Conservation (phyloP, 176 grass and related monocot species). For the Dendrocalamus sinicus region DNA sequence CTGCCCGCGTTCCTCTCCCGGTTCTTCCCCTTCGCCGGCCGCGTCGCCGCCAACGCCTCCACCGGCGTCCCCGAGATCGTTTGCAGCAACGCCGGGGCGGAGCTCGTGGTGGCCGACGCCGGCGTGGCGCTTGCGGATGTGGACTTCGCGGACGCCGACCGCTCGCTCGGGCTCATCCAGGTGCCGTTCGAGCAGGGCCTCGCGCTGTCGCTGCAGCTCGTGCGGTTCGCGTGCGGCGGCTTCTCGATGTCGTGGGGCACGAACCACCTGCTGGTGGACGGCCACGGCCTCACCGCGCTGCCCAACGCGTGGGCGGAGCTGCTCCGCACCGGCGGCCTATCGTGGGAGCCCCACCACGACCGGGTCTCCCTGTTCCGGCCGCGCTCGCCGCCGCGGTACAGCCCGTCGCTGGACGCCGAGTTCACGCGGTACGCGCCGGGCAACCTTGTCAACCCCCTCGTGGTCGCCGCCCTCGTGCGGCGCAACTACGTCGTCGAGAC, state of each 20-base stretch:
- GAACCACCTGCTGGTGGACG: slow-evolving; percentile 69
- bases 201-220: slow-evolving; percentile 75
- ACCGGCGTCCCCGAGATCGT: slow-evolving; percentile 46
- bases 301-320: slow-evolving; percentile 63
- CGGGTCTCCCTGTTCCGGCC: slow-evolving; percentile 55
- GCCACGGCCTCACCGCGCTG: slow-evolving; percentile 58
- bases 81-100: slow-evolving; percentile 66
- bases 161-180: slow-evolving; percentile 43
- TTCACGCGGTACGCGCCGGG: slow-evolving; percentile 51
- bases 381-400: slow-evolving; percentile 41
- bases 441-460: slow-evolving; percentile 51
- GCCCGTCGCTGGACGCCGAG: slow-evolving; percentile 48
- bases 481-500: slow-evolving; percentile 61
- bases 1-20: slow-evolving; percentile 54
- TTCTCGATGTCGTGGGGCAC: slow-evolving; percentile 69
- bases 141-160: slow-evolving; percentile 59
- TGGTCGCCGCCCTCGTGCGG: slow-evolving; percentile 45
- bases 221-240: slow-evolving; percentile 68
- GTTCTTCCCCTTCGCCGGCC: slow-evolving; percentile 59
- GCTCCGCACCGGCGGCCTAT: slow-evolving; percentile 31
- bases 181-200: slow-evolving; percentile 52
- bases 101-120: slow-evolving; percentile 61
- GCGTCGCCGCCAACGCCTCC: slow-evolving; percentile 14
- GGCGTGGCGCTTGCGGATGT: slow-evolving; percentile 33
- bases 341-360: slow-evolving; percentile 60